A percentile compares a stretch with the other conserved stretches of the same genome.
Conservation (phyloP, 2,329 filamentous ascomycete species). For the Phoma herbarum region DNA sequence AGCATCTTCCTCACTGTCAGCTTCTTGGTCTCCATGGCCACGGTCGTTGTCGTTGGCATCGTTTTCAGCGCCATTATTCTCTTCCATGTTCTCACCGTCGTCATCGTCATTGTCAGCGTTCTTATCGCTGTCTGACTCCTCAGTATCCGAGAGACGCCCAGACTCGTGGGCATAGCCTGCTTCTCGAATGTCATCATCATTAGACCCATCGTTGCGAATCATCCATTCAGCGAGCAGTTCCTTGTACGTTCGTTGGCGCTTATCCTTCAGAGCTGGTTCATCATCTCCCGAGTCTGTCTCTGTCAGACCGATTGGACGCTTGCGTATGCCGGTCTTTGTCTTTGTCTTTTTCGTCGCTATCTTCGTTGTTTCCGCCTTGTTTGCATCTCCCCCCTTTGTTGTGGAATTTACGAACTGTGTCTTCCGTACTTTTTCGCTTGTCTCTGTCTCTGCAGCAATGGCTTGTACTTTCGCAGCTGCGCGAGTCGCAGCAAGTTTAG, state of each 20-base stretch:
- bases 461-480: neutral
- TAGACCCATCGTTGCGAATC: neutral
- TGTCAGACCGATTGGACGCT: neutral
- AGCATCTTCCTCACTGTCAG: neutral
- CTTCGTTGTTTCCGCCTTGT: neutral
- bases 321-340: neutral
- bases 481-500: neutral
- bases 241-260: neutral
- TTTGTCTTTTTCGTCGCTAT: neutral
- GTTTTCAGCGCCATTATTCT: neutral
- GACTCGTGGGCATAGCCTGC: neutral
- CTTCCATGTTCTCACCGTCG: neutral
- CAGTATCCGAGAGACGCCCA: neutral
- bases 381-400: neutral
- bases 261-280: neutral
- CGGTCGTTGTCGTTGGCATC: neutral
- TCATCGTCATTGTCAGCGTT: neutral
- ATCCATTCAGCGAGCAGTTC: neutral
- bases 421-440: neutral
- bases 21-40: neutral
- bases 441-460: neutral
- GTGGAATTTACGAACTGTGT: neutral
- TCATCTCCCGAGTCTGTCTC: neutral
- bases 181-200: neutral
- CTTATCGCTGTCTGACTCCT: neutral